Conservation (phyloP, 2,329 filamentous ascomycete genomes). For the Beauveria medogensis region DNA sequence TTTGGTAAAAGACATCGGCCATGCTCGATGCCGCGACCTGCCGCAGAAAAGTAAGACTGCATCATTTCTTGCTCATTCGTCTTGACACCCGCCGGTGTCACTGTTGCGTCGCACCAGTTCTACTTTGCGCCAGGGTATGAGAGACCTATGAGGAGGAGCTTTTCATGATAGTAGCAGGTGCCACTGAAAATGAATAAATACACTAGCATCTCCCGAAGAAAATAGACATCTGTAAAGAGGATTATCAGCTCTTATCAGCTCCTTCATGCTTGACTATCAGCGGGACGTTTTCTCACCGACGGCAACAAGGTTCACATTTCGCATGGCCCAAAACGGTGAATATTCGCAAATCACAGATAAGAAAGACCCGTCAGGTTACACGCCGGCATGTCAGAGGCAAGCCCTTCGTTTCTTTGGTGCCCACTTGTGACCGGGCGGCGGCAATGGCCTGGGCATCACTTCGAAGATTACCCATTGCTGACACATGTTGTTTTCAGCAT, state of each 20-base stretch:
- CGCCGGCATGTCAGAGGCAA: slow-evolving; percentile 1
- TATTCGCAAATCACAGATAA: neutral
- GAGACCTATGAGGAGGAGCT: neutral
- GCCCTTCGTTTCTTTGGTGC: neutral
- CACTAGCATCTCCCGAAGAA: neutral
- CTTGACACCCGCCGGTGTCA: neutral
- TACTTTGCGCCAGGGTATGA: neutral
- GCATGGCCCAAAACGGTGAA: neutral
- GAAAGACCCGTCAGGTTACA: neutral
- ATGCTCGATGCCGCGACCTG: neutral
- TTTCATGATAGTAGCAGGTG: neutral
- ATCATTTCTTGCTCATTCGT: neutral
- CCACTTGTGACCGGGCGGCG: neutral
- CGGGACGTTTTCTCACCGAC: neutral
- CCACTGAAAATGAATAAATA: neutral
- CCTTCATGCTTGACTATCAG: neutral
- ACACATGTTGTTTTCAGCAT: too few relatives aligned
- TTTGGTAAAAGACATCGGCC: neutral
- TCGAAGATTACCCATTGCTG: too few relatives aligned
- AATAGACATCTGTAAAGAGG: neutral
- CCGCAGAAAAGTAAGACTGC: neutral
- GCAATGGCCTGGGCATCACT: too few relatives aligned
- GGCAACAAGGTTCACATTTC: slow-evolving; percentile 1
- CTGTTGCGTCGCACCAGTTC: neutral
- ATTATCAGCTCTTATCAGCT: neutral